A percentile compares a stretch with the other conserved stretches of the same genome.
Conservation (phyloP, 257 asterid genomes). For the Fraxinus cuspidata region DNA sequence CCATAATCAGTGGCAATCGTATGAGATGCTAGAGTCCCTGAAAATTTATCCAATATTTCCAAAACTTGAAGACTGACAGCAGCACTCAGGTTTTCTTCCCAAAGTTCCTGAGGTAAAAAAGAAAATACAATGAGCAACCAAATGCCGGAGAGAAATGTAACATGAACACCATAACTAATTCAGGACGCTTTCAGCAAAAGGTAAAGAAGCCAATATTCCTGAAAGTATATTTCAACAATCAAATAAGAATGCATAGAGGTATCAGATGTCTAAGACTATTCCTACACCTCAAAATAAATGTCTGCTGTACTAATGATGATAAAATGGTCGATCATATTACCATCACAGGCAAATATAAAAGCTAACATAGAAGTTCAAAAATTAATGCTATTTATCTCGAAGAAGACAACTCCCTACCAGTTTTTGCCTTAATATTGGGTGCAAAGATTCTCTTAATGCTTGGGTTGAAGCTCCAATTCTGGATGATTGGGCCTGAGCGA, state of each 20-base stretch:
- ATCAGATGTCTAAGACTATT: slow-evolving; percentile 22
- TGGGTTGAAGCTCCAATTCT: slow-evolving; percentile 92
- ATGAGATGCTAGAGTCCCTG: slow-evolving; percentile 73
- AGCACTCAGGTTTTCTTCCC: slow-evolving; percentile 98
- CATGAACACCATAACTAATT: background rate
- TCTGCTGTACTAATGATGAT: background rate
- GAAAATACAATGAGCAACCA: slow-evolving; percentile 5
- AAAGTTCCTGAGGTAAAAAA: slow-evolving; percentile 73
- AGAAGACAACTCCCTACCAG: slow-evolving; percentile 52
- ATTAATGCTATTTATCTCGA: slow-evolving; percentile 23
- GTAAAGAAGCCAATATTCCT: background rate
- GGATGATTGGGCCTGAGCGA: slow-evolving; percentile 98
- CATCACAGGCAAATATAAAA: slow-evolving; percentile 23
- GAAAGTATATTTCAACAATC: background rate
- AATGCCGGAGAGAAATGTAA: background rate
- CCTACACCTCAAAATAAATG: background rate
- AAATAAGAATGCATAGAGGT: background rate
- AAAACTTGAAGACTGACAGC: slow-evolving; percentile 93
- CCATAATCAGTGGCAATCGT: slow-evolving; percentile 98
- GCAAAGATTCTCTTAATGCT: slow-evolving; percentile 95
- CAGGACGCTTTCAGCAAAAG: background rate
- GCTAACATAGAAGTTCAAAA: slow-evolving; percentile 18
- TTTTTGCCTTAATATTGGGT: slow-evolving; percentile 95
- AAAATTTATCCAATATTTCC: slow-evolving; percentile 82
- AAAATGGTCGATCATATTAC: slow-evolving; percentile 7